A percentile compares a stretch with the other conserved stretches of the same genome.
These are phyloP conservation scores for Tillandsia fasciculata DNA, from an alignment of 176 grass and related monocot genomes.

Conservation along the genomic window DNA sequence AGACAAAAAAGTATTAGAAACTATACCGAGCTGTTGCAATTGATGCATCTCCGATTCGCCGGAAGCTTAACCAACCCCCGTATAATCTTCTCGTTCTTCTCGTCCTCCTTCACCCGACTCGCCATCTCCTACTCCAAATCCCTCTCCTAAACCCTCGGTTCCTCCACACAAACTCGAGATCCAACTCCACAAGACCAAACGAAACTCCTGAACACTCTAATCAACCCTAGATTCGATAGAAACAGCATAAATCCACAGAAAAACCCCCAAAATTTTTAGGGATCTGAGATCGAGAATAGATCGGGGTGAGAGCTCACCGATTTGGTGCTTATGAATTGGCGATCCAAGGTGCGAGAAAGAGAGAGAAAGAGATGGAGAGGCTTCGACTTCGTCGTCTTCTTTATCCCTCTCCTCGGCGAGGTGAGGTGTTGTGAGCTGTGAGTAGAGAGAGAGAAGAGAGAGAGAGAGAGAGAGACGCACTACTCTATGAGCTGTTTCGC, in stretches of 20 bases:
- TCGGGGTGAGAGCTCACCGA: not conserved
- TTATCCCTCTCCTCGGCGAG: not conserved
- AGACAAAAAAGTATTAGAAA: not conserved
- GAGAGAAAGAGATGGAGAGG: slow-evolving; percentile 1
- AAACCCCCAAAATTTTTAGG: not conserved
- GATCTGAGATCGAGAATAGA: not conserved
- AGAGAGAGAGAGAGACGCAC: slow-evolving; percentile 1
- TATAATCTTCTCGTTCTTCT: slow-evolving; percentile 49
- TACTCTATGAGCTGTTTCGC: not conserved
- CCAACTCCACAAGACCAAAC: not conserved
- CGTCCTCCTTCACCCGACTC: slow-evolving; percentile 49
- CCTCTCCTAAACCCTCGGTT: not conserved
- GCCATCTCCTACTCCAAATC: slow-evolving; percentile 21
- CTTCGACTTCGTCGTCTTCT: not conserved
- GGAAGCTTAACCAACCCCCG: slow-evolving; percentile 44
- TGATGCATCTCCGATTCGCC: slow-evolving; percentile 49
- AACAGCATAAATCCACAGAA: not conserved
- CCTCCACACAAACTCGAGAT: not conserved
- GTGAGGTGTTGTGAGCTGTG: not conserved
- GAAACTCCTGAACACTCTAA: not conserved
- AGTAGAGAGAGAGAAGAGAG: not conserved
- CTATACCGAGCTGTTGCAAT: slow-evolving; percentile 52
- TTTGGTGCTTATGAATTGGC: too few species aligned
- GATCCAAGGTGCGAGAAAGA: not conserved
- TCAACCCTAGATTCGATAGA: not conserved